phyloP scores from a whole-genome alignment of 306 rosid species.

The Rubus idaeus region DNA sequence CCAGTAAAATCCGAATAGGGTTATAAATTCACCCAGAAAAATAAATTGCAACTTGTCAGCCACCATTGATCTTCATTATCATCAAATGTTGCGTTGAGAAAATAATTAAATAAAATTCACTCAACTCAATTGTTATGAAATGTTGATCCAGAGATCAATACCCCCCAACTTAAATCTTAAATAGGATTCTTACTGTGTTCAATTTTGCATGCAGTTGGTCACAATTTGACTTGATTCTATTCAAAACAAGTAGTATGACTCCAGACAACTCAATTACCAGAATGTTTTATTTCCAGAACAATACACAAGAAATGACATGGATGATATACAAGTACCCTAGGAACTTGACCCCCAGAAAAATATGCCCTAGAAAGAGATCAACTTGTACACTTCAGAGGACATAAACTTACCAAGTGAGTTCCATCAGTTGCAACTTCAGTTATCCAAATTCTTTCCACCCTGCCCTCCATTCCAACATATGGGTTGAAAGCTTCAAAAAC shows the following conservation, averaged over 20 bases:
- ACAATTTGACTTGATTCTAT: background rate
- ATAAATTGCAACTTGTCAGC: background rate
- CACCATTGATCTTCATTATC: background rate
- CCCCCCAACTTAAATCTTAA: background rate
- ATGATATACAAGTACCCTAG: constrained; percentile 12
- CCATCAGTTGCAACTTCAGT: constrained; percentile 91
- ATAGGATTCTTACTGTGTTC: background rate
- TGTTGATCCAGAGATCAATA: background rate
- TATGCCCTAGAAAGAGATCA: constrained; percentile 3
- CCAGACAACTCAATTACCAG: background rate
- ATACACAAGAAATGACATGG: constrained; percentile 12
- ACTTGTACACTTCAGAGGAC: constrained; percentile 10
- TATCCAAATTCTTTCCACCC: constrained; percentile 93
- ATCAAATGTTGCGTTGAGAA: background rate
- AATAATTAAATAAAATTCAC: background rate
- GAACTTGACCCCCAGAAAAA: background rate
- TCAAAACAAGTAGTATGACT: background rate
- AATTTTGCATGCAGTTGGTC: background rate
- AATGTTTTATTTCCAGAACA: background rate
- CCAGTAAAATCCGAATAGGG: background rate
- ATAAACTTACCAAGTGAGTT: constrained; percentile 74
- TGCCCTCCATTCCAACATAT: constrained; percentile 86
- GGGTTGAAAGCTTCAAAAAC: constrained; percentile 90
- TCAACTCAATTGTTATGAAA: constrained; percentile 10
- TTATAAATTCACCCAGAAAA: background rate